phyloP scores from a whole-genome alignment of 108 stramenopile species.

The Nitzschia palea region DNA sequence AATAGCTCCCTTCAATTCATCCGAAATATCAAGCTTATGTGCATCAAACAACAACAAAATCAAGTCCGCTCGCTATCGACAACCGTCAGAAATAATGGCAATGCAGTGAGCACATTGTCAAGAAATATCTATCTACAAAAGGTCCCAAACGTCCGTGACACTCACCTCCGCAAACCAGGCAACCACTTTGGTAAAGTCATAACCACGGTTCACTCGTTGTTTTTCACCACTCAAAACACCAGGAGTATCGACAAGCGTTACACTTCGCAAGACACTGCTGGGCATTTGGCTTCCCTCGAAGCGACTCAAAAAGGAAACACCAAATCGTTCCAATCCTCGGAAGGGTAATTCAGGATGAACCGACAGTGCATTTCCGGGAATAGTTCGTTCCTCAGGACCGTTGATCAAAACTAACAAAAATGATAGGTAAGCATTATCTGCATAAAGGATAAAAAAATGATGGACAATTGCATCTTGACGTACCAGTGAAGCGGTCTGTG shows the following conservation, averaged over 20 bases:
- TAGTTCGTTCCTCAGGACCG: constrained; percentile 94
- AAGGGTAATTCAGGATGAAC: constrained; percentile 96
- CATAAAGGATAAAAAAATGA: not conserved
- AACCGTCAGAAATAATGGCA: not conserved
- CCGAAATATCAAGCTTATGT: constrained; percentile 99
- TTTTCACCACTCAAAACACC: constrained; percentile 98
- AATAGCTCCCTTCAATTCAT: constrained; percentile 96
- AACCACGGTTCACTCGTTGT: constrained; percentile 90
- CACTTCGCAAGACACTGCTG: constrained; percentile 77
- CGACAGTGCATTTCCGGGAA: constrained; percentile 98
- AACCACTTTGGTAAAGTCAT: constrained; percentile 94
- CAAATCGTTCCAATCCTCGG: constrained; percentile 92
- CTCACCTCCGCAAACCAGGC: constrained; percentile 92
- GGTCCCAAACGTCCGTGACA: constrained; percentile 11
- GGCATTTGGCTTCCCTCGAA: constrained; percentile 93
- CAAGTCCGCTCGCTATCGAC: constrained; percentile 75
- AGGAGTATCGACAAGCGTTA: constrained; percentile 97
- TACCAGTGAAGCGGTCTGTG: constrained; percentile 92
- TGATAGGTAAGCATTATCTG: not conserved
- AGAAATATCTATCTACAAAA: too few species aligned
- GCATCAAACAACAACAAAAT: constrained; percentile 99
- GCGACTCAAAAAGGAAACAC: constrained; percentile 93
- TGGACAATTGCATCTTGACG: not conserved
- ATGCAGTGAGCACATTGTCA: constrained; percentile 13
- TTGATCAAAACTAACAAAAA: constrained; percentile 77